These are phyloP conservation scores for Phialocephala subalpina DNA, from an alignment of 2,329 filamentous ascomycete genomes.

Conservation along the genomic window DNA sequence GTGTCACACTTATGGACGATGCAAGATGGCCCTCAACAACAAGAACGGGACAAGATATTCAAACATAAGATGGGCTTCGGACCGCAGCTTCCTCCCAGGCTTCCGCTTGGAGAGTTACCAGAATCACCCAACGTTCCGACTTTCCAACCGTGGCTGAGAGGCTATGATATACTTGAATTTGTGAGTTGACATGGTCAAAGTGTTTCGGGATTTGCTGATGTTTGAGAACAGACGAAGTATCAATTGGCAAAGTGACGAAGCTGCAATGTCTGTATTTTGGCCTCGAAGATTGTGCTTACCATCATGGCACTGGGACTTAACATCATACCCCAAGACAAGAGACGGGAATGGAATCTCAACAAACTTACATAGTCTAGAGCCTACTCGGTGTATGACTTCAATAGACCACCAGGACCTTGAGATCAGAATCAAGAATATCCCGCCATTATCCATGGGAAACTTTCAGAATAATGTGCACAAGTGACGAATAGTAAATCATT, in stretches of 20 bases:
- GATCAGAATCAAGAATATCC: too few species aligned
- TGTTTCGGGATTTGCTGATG: background rate
- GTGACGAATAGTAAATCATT: too few species aligned
- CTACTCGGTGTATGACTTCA: too few species aligned
- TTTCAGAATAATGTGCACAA: too few species aligned
- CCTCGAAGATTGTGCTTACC: too few species aligned
- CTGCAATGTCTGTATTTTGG: background rate
- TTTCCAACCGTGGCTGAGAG: background rate
- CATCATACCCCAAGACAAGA: background rate
- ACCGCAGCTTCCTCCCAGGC: background rate
- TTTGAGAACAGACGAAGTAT: background rate
- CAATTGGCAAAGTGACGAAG: background rate
- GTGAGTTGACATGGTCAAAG: background rate
- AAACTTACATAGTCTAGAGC: too few species aligned
- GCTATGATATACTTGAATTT: background rate
- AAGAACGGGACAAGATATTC: slow-evolving; percentile 9
- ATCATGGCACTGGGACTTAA: background rate
- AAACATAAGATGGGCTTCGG: slow-evolving; percentile 2
- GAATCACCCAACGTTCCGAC: background rate
- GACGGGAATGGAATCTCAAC: too few species aligned
- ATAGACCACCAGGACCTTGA: too few species aligned
- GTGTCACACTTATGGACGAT: background rate
- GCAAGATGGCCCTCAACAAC: slow-evolving; percentile 4
- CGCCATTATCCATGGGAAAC: too few species aligned
- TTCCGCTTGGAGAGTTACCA: background rate